Evolutionary conservation across 306 rosid genomes (phyloP).

Genomic region (Adenanthera pavonina): DNA sequence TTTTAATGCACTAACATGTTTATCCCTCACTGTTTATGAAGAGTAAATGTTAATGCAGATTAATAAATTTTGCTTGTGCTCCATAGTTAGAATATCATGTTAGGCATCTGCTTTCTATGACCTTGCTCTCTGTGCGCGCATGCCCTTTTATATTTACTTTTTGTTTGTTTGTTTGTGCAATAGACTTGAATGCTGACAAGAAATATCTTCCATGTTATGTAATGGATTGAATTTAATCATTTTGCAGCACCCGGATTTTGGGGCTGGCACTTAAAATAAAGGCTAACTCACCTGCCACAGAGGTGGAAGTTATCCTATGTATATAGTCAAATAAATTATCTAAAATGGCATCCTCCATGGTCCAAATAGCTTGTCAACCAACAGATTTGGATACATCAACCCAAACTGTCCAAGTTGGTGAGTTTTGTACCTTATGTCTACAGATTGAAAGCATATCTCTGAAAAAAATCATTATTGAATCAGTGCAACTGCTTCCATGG

Average conservation of each 20-base stretch:
- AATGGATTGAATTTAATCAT: constrained; percentile 19
- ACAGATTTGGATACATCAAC: constrained; percentile 21
- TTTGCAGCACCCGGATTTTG: constrained; percentile 22
- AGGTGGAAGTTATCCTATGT: constrained; percentile 36
- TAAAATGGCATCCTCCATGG: constrained; percentile 23
- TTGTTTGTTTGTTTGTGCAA: not conserved
- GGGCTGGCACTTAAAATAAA: constrained; percentile 30
- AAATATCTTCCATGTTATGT: constrained; percentile 1
- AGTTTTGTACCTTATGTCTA: constrained; percentile 20
- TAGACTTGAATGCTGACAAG: not conserved
- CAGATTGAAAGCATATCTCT: not conserved
- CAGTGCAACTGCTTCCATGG: not conserved
- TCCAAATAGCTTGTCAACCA: constrained; percentile 16
- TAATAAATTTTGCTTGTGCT: constrained; percentile 3
- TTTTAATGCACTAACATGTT: not conserved
- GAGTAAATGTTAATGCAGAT: not conserved
- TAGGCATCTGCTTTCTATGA: constrained; percentile 23
- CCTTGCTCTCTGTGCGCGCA: not conserved
- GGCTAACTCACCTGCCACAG: constrained; percentile 34
- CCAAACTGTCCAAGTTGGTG: constrained; percentile 37
- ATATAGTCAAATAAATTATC: constrained; percentile 38
- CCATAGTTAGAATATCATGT: constrained; percentile 6
- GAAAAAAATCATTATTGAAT: not conserved
- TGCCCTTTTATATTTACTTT: not conserved
- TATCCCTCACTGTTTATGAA: not conserved